These are phyloP conservation scores for Phytophthora cryptogea DNA, from an alignment of 352 stramenopile genomes.

Conservation along the genomic window DNA sequence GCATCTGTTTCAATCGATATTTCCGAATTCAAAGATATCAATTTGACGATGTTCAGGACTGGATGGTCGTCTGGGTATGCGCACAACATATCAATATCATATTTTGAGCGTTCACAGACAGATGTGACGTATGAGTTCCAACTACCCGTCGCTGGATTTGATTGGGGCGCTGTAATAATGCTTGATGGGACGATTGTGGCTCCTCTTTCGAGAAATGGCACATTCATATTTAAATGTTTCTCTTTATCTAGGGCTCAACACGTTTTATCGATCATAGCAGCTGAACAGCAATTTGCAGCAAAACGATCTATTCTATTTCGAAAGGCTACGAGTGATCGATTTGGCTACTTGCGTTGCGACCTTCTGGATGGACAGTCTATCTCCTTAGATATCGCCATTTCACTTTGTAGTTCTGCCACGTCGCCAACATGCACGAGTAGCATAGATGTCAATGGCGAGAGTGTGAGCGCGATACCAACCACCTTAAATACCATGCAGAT, in stretches of 20 bases:
- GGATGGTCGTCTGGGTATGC: constrained; percentile 36
- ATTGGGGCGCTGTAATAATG: constrained; percentile 43
- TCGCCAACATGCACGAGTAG: constrained; percentile 16
- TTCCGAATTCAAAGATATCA: constrained; percentile 53
- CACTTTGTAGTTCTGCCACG: constrained; percentile 27
- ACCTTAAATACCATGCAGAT: constrained; percentile 24
- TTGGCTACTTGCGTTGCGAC: constrained; percentile 53
- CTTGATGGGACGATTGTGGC: constrained; percentile 40
- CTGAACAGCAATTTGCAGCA: constrained; percentile 45
- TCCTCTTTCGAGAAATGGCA: constrained; percentile 28
- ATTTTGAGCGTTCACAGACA: constrained; percentile 44
- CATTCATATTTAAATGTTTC: constrained; percentile 46
- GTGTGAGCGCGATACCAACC: constrained; percentile 11
- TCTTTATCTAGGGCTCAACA: constrained; percentile 39
- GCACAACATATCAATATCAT: constrained; percentile 61
- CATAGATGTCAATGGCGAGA: constrained; percentile 20
- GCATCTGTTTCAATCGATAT: constrained; percentile 30
- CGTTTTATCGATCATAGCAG: constrained; percentile 43
- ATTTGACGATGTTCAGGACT: constrained; percentile 33
- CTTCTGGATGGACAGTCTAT: constrained; percentile 48
- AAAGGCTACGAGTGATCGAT: constrained; percentile 23
- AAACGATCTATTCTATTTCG: constrained; percentile 53
- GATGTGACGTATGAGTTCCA: constrained; percentile 52
- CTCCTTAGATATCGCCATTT: constrained; percentile 37
- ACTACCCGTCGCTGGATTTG: constrained; percentile 50